phyloP scores from a whole-genome alignment of 768 basidiomycete species.

The Suillus clintonianus region DNA sequence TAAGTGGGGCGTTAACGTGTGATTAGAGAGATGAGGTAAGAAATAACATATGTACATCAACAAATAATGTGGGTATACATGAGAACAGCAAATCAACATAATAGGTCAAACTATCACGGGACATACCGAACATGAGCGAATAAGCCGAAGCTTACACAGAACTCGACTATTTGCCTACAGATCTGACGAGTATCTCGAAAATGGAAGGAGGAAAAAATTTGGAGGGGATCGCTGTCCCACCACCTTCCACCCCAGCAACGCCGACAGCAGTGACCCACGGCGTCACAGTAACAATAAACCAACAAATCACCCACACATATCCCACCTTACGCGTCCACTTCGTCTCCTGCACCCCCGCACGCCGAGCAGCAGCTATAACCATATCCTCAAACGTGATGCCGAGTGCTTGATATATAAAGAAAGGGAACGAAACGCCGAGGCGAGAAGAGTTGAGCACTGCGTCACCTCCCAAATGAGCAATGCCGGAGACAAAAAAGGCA shows the following conservation, averaged over 20 bases:
- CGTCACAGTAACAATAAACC: constrained; percentile 19
- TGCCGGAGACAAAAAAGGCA: constrained; percentile 37
- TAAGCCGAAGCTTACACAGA: background rate
- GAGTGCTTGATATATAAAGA: constrained; percentile 34
- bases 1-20: too few relatives aligned
- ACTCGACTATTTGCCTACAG: background rate
- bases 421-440: constrained; percentile 9
- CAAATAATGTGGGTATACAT: too few relatives aligned
- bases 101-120: background rate
- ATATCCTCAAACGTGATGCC: constrained; percentile 38
- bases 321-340: constrained; percentile 17
- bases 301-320: constrained; percentile 28
- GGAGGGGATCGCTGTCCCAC: background rate
- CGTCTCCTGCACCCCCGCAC: constrained; percentile 13
- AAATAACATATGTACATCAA: too few relatives aligned
- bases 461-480: constrained; percentile 37
- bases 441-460: constrained; percentile 16
- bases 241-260: background rate
- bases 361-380: constrained; percentile 19
- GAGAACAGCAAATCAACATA: too few relatives aligned
- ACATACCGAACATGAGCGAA: background rate
- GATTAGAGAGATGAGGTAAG: too few relatives aligned
- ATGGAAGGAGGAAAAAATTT: background rate
- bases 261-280: background rate
- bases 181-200: background rate